Conservation (phyloP, 208 protist genomes). For the Trypanosoma scelopori region DNA sequence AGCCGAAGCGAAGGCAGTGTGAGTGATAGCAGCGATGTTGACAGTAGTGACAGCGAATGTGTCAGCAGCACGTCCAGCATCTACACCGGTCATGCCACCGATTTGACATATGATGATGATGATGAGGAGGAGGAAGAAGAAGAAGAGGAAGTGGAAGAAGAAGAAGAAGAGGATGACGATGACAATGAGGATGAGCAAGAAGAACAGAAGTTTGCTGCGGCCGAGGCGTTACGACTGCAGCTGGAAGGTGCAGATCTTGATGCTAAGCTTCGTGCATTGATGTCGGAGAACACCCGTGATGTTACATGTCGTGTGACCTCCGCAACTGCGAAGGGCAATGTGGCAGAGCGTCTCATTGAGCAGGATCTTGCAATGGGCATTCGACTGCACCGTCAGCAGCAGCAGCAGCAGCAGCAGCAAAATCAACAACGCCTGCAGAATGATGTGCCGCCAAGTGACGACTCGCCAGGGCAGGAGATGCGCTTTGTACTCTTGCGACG, state of each 20-base stretch:
- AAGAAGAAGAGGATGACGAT: conserved; percentile 12
- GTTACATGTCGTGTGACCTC: neutral
- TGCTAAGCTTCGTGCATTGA: conserved; percentile 18
- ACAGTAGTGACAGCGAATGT: neutral
- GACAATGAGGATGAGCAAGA: conserved; percentile 17
- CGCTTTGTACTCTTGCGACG: conserved; percentile 20
- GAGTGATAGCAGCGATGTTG: neutral
- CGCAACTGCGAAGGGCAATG: neutral
- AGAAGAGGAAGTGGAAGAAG: conserved; percentile 15
- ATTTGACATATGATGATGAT: conserved; percentile 8
- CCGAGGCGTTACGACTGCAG: conserved; percentile 14
- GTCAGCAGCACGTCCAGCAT: neutral
- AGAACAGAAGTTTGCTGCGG: conserved; percentile 12
- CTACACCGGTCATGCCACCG: neutral
- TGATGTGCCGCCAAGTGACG: neutral
- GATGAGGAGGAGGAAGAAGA: conserved; percentile 19
- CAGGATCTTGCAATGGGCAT: conserved; percentile 23
- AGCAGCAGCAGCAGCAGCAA: neutral
- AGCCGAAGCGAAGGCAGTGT: neutral
- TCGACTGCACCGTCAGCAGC: conserved; percentile 23
- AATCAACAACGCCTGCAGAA: neutral
- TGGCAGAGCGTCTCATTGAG: conserved; percentile 17
- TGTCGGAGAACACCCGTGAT: conserved; percentile 17
- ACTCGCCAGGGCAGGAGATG: neutral
- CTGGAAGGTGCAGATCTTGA: conserved; percentile 25